Conservation (phyloP, 2,329 filamentous ascomycete species). For the Colletotrichum sp. region DNA sequence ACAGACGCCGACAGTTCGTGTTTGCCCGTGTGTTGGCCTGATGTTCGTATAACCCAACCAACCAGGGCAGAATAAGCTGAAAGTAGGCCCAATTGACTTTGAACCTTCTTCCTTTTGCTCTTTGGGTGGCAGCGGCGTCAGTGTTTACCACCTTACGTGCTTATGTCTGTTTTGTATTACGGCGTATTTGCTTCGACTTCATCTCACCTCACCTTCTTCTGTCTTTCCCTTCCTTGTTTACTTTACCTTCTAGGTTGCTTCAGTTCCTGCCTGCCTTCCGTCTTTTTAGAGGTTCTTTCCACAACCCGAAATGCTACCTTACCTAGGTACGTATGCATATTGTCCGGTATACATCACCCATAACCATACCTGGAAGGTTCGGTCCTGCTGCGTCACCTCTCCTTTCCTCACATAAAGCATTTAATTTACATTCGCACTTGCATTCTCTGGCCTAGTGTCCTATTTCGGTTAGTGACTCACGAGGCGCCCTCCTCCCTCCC, state of each 20-base stretch:
- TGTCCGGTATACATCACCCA: background rate
- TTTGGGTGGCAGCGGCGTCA: background rate
- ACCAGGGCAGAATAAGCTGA: background rate
- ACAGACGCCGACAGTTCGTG: background rate
- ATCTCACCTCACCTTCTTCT: background rate
- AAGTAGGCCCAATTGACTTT: background rate
- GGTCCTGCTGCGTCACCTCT: background rate
- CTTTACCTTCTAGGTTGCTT: background rate
- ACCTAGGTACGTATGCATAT: background rate
- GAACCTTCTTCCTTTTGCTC: background rate
- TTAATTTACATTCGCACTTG: background rate
- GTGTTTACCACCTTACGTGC: background rate
- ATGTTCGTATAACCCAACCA: background rate
- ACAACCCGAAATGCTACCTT: background rate
- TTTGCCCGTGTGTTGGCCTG: background rate
- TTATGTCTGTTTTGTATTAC: background rate
- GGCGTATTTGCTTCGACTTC: background rate
- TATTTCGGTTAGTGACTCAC: background rate
- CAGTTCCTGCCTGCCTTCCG: background rate
- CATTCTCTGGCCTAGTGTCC: background rate
- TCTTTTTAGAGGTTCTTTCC: background rate
- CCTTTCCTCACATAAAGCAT: background rate
- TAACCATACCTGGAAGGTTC: background rate
- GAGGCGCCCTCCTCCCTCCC: background rate
- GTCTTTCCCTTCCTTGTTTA: background rate